Percentiles rank a stretch among this genome's conserved stretches.
Evolutionary conservation across 148 eudicot species (phyloP).

Genomic region (Cornus kousa): DNA sequence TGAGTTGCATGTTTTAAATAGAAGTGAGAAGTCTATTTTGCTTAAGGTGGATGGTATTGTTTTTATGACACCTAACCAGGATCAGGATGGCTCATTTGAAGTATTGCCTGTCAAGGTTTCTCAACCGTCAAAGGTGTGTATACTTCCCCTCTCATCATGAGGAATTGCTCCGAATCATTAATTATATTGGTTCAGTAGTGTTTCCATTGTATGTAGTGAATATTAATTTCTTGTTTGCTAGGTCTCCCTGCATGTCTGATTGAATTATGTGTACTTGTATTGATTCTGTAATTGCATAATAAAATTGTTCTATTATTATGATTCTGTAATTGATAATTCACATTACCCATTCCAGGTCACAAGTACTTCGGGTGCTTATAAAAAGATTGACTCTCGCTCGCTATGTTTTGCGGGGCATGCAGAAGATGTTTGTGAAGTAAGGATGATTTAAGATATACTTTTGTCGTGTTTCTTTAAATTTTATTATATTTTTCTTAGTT

Average conservation of each 20-base stretch:
- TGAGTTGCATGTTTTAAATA: constrained; percentile 64
- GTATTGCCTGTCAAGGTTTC: constrained; percentile 61
- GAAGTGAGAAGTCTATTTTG: constrained; percentile 48
- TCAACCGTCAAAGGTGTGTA: constrained; percentile 56
- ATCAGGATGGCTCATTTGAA: constrained; percentile 57
- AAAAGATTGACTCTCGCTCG: too few species aligned
- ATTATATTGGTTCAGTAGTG: not conserved
- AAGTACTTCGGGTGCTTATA: too few species aligned
- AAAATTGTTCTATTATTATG: not conserved
- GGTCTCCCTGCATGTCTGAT: not conserved
- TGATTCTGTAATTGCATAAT: not conserved
- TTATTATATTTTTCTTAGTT: too few species aligned
- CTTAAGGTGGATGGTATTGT: constrained; percentile 55
- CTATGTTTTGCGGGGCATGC: too few species aligned
- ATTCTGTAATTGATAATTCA: not conserved
- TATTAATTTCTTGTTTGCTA: not conserved
- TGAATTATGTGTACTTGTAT: not conserved
- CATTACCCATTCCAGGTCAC: not conserved
- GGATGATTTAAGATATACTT: too few species aligned
- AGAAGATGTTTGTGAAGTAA: too few species aligned
- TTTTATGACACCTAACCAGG: constrained; percentile 49
- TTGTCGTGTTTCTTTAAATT: too few species aligned
- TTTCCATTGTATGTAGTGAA: too few species aligned
- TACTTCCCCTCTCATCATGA: not conserved
- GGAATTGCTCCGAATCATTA: not conserved